Evolutionary conservation across 2,329 filamentous ascomycete species (phyloP), one percentile per base, ranked within the genome.

Genomic region (Verticillium nonalfalfae): DNA sequence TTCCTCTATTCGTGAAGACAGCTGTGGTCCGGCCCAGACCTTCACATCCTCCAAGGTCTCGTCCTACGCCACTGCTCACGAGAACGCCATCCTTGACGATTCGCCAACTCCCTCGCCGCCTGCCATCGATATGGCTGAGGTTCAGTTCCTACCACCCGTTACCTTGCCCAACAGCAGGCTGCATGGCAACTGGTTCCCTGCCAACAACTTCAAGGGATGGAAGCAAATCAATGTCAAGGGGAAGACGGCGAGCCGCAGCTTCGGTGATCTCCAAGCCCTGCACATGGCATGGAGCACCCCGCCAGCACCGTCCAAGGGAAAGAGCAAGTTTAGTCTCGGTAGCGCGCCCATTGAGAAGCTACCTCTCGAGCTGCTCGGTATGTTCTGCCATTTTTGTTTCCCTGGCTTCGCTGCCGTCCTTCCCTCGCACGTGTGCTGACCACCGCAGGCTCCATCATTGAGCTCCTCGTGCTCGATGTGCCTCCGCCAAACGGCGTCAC

Each of bases 401-500:
- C 36, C 15, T 56, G 36, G 36, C 63, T 10, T 54, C 10, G 13
- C 55, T 62, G 13, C 59, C 61, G 64, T 64, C 26, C 26, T 68
- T 10, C 35, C 26, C 13, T 13, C 56, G 31, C 34, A 52, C 55
- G 35, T 63, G 61, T 59, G 62, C 59, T 63, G 39, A 60, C 64
- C 64, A 35, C 59, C 2, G 21, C 67, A 91, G 90, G 86, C 68
- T 78, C 85, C 70, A 91, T 94, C 64, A 90, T 94, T 69, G 88
- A 89, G 64, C 81, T 90, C 58, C 81, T 94, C 59, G 87, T 89
- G 35, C 77, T 90, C 61, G 90, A 94, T 73, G 82, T 91, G 13
- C 90, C 76, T 13, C 90, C 76, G 6, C 85, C 87, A n/a, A 90
- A 92, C 72, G 89, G 89, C 60, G 83, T 91, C 68, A 86, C 89